phyloP scores from a whole-genome alignment of 176 grass and related monocot genomes.

The Triticum aestivum region IWGSC_CS_RefSeq_v2.1 NC_057800.1:203651617-203652116 shows the following conservation, averaged over 20 bases:
- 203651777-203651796: neutral
- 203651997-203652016: neutral
- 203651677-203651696: too few relatives aligned
- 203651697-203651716: too few relatives aligned
- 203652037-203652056: neutral
- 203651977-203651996: neutral
- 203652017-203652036: neutral
- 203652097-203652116: neutral
- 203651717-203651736: too few relatives aligned
- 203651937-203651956: neutral
- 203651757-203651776: neutral
- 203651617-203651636: neutral
- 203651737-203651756: too few relatives aligned
- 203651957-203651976: neutral
- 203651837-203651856: neutral
- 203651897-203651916: neutral
- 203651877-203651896: neutral
- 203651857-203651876: neutral
- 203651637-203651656: neutral
- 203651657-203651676: neutral
- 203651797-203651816: neutral
- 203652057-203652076: neutral
- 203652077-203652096: neutral
- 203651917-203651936: neutral
- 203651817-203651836: neutral